Evolutionary conservation across 352 stramenopile genomes (phyloP).

Genomic region (Pythium monospermum): DNA sequence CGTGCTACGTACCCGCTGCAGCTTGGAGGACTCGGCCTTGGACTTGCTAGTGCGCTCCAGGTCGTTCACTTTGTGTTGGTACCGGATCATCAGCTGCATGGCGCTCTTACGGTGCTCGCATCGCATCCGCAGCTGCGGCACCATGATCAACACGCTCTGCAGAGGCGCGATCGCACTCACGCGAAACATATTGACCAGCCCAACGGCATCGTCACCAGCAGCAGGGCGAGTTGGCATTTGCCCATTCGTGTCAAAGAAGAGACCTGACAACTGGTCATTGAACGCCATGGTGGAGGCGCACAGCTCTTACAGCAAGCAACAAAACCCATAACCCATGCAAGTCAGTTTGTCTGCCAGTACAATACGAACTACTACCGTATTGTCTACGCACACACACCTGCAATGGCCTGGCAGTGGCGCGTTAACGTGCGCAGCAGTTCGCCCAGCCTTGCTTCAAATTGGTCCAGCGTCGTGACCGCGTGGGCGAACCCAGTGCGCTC

Average conservation of each 20-base stretch:
- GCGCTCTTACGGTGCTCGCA: slow-evolving; percentile 69
- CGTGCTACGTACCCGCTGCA: slow-evolving; percentile 45
- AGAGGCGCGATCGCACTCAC: slow-evolving; percentile 50
- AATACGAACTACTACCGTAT: not conserved
- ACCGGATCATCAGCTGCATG: slow-evolving; percentile 43
- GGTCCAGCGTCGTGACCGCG: slow-evolving; percentile 14
- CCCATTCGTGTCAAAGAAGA: not conserved
- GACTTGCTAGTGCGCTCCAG: slow-evolving; percentile 29
- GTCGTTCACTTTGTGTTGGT: slow-evolving; percentile 54
- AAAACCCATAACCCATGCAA: not conserved
- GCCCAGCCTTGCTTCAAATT: slow-evolving; percentile 21
- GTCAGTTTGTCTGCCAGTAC: not conserved
- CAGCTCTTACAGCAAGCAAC: too few species aligned
- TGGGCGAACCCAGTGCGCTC: slow-evolving; percentile 7
- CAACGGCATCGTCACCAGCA: slow-evolving; percentile 18
- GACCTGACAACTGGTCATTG: not conserved
- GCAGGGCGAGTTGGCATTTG: not conserved
- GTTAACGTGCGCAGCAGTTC: slow-evolving; percentile 12
- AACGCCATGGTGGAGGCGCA: slow-evolving; percentile 8
- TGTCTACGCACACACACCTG: not conserved
- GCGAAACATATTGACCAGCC: slow-evolving; percentile 43
- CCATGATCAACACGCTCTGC: slow-evolving; percentile 44
- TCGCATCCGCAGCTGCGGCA: slow-evolving; percentile 54
- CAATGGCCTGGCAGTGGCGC: slow-evolving; percentile 15
- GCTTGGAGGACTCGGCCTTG: slow-evolving; percentile 37